A percentile compares a stretch with the other conserved stretches of the same genome.
phyloP scores from a whole-genome alignment of 139 green algal species.

The Chlorella sp. region DNA sequence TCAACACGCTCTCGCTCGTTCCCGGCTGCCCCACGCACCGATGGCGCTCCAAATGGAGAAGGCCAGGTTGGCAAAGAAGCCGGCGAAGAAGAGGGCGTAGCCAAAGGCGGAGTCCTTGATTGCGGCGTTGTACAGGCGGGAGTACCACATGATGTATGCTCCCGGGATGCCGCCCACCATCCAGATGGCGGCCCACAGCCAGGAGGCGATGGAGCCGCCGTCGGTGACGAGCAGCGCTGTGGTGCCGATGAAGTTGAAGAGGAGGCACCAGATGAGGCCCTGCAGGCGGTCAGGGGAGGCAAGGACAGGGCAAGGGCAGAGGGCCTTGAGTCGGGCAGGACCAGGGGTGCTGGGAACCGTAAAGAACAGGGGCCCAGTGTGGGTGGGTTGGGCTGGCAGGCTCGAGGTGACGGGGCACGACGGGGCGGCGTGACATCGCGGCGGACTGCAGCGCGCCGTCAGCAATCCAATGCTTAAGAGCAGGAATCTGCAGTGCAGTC shows the following conservation, averaged over 20 bases:
- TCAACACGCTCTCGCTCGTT: not conserved
- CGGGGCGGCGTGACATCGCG: no score
- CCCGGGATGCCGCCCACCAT: slow-evolving; percentile 53
- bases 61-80: slow-evolving; percentile 59
- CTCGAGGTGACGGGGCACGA: no score
- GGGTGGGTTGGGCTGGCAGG: not conserved
- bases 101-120: slow-evolving; percentile 65
- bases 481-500: no score
- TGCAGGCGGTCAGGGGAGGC: not conserved
- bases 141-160: slow-evolving; percentile 61
- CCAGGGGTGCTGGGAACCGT: no score
- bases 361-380: no score
- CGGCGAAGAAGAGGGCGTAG: slow-evolving; percentile 57
- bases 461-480: no score
- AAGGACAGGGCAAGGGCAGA: no score
- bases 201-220: slow-evolving; percentile 34
- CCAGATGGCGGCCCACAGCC: slow-evolving; percentile 58
- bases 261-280: slow-evolving; percentile 56
- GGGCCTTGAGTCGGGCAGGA: no score
- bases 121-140: slow-evolving; percentile 63
- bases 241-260: slow-evolving; percentile 57
- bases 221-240: slow-evolving; percentile 44
- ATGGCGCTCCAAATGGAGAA: slow-evolving; percentile 67
- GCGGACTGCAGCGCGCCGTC: no score
- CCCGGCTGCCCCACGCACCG: slow-evolving; percentile 19